phyloP scores from a whole-genome alignment of 495 filamentous ascomycete species.

The Tuber calosporum region DNA sequence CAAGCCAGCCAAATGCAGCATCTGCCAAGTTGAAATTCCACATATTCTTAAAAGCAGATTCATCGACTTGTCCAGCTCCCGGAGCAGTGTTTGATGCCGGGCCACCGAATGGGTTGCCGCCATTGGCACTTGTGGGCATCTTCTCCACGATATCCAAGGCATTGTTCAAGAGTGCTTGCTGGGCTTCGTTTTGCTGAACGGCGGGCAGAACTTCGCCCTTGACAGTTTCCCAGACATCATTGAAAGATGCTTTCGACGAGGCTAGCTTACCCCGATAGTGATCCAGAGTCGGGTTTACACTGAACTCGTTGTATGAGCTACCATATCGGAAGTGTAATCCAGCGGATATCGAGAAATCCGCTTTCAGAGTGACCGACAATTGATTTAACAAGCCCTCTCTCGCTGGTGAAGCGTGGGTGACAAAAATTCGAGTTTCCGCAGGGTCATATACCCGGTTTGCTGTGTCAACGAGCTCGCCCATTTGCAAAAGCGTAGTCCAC shows the following conservation, averaged over 20 bases:
- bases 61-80: constrained; percentile 80
- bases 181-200: constrained; percentile 82
- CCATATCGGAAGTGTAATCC: constrained; percentile 98
- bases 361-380: constrained; percentile 93
- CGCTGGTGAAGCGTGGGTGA: constrained; percentile 95
- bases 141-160: constrained; percentile 84
- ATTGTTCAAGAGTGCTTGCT: constrained; percentile 82
- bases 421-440: constrained; percentile 93
- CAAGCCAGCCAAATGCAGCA: constrained; percentile 92
- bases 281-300: constrained; percentile 94
- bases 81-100: constrained; percentile 58
- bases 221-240: constrained; percentile 99
- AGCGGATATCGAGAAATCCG: constrained; percentile 96
- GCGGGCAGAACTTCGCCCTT: constrained; percentile 89
- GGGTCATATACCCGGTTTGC: constrained; percentile 97
- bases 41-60: constrained; percentile 99
- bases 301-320: constrained; percentile 99
- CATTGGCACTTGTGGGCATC: constrained; percentile 91
- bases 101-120: constrained; percentile 93
- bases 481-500: constrained; percentile 98
- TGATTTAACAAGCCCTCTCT: constrained; percentile 97
- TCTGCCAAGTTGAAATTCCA: constrained; percentile 99
- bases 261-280: constrained; percentile 99
- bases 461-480: constrained; percentile 97
- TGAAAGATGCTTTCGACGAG: constrained; percentile 97